phyloP scores from a whole-genome alignment of 169 alveolate genomes.

The Plasmodium malariae region DNA sequence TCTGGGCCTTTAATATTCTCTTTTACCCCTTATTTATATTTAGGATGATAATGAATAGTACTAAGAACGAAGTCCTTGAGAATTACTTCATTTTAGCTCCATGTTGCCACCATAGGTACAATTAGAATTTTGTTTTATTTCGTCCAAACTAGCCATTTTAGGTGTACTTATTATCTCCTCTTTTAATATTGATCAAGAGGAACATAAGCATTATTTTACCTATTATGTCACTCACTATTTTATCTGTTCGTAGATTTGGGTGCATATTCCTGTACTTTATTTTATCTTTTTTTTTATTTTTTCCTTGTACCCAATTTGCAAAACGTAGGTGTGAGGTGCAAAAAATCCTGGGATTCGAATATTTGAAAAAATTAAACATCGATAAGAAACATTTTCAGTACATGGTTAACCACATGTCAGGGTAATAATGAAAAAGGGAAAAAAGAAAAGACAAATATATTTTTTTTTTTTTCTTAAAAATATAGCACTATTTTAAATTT shows the following conservation, averaged over 20 bases:
- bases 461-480: not conserved
- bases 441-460: not conserved
- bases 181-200: too few relatives aligned
- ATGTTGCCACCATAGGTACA: constrained; percentile 65
- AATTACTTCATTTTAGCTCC: constrained; percentile 50
- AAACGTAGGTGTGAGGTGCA: constrained; percentile 36
- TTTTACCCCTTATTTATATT: not conserved
- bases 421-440: not conserved
- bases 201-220: too few relatives aligned
- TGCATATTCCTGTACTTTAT: too few relatives aligned
- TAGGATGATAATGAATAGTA: constrained; percentile 34
- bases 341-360: constrained; percentile 28
- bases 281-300: not conserved
- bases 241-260: too few relatives aligned
- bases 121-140: too few relatives aligned
- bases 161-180: too few relatives aligned
- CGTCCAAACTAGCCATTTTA: too few relatives aligned
- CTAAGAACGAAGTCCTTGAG: not conserved
- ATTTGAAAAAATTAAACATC: constrained; percentile 17
- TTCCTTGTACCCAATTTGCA: not conserved
- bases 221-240: too few relatives aligned
- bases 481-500: not conserved
- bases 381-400: constrained; percentile 17
- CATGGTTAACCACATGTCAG: constrained; percentile 37
- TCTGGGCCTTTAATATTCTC: too few relatives aligned